Base-by-base conservation (phyloP, 2,329 filamentous ascomycete species). In the Verticillium dahliae region DNA sequence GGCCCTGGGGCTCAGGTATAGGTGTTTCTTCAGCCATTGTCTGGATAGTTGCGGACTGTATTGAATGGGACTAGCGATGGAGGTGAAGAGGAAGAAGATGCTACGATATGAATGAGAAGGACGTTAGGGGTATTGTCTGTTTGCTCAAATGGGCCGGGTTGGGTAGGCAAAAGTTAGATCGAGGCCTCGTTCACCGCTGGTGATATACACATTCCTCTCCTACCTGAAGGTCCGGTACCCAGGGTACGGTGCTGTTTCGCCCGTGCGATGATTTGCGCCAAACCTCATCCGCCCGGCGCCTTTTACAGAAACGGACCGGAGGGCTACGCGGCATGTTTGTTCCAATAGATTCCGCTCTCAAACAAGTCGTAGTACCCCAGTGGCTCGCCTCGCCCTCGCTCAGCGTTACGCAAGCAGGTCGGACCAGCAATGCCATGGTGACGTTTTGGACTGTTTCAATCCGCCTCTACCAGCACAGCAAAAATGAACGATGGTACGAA, bases 1-100 rank as follows among this genome's bases (percentile, higher is more conserved):
- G 75, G 2, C 85, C 86, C 60, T 79, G 80, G 33, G 88, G 88
- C 56, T 84, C 63, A n/a, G 61, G 60, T 22, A 67, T 67, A n/a
- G 65, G 62, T 33, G 62, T 59, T 35, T 65, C 41, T n/a, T 33
- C 34, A 22, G 58, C 68, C 74, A 75, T 76, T 58, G 50, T 63
- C 34, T 60, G 55, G 11, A 31, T 57, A 6, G 18, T 18, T 35
- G 18, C 10, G 55, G 22, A 15, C 38, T 22, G 22, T 18, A 22
- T 11, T 18, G 18, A 27, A 18, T 22, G 45, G 18, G 7, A 31
- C 39, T 45, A 9, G 15, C n/a, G 15, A 15, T n/a, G n/a, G 39
- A 45, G n/a, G 35, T 22, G 9, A 3, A 15, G 15, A n/a, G 39
- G 39, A 45, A 45, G n/a, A 45, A n/a, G 14, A 45, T 18, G 39